Evolutionary conservation across 1,284 basidiomycete species (phyloP).

Genomic region (Cerioporus squamosus): DNA sequence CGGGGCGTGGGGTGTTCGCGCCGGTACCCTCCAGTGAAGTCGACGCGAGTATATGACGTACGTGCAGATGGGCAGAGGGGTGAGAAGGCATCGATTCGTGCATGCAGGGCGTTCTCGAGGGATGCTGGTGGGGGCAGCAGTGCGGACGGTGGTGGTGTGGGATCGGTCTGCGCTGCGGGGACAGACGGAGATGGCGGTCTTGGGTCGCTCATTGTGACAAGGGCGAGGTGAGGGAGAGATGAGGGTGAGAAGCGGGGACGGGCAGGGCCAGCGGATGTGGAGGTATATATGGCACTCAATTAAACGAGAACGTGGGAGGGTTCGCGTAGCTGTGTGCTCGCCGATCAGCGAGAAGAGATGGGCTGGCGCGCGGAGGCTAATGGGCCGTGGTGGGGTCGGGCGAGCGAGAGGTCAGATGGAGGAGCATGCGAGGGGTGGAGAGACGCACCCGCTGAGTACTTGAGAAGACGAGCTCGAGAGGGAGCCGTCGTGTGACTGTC

Average conservation of each 20-base stretch:
- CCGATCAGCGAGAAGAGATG: slow-evolving; percentile 18
- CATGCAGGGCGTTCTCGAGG: slow-evolving; percentile 20
- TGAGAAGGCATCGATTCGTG: slow-evolving; percentile 30
- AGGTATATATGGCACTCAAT: slow-evolving; percentile 21
- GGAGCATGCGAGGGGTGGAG: background rate
- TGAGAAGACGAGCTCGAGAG: slow-evolving; percentile 9
- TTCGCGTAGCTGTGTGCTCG: slow-evolving; percentile 18
- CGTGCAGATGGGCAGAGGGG: slow-evolving; percentile 39
- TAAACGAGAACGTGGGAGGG: slow-evolving; percentile 26
- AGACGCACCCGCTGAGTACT: slow-evolving; percentile 2
- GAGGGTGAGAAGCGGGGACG: slow-evolving; percentile 4
- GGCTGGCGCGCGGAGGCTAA: background rate
- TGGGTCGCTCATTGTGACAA: slow-evolving; percentile 15
- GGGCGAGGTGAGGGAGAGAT: background rate
- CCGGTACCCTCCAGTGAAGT: slow-evolving; percentile 29
- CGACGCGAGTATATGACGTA: slow-evolving; percentile 43
- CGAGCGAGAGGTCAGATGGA: background rate
- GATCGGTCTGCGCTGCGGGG: background rate
- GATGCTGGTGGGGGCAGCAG: slow-evolving; percentile 12
- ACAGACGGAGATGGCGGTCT: slow-evolving; percentile 12
- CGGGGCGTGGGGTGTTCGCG: slow-evolving; percentile 20
- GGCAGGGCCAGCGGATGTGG: slow-evolving; percentile 1
- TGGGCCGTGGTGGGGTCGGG: background rate
- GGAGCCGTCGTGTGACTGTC: slow-evolving; percentile 20
- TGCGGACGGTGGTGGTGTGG: background rate